Evolutionary conservation across 441 rosid genomes (phyloP).

Genomic region (Theobroma grandiflorum): DNA sequence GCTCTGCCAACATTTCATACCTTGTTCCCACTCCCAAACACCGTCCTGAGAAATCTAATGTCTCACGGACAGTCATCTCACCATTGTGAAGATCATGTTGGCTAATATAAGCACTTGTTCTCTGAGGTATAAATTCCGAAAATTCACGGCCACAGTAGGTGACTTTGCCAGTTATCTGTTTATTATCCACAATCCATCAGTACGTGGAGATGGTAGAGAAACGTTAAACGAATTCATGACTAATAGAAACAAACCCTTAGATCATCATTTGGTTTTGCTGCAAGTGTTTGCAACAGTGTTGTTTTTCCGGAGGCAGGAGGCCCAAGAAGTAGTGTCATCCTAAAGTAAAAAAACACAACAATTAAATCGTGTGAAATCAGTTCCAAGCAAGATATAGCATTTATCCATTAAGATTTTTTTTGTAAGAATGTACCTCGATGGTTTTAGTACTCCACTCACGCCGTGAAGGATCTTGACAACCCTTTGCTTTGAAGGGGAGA

Average conservation of each 20-base stretch:
- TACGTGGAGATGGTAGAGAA: not conserved
- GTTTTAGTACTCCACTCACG: conserved; percentile 70
- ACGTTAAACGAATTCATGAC: not conserved
- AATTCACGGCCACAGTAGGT: conserved; percentile 87
- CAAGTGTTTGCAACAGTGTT: conserved; percentile 73
- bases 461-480: conserved; percentile 63
- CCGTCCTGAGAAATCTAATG: conserved; percentile 82
- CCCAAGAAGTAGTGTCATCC: conserved; percentile 85
- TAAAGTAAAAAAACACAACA: conserved; percentile 23
- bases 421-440: conserved; percentile 52
- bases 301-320: conserved; percentile 92
- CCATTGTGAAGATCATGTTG: conserved; percentile 88
- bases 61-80: conserved; percentile 91
- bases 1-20: conserved; percentile 68
- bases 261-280: conserved; percentile 67
- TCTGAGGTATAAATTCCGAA: conserved; percentile 78
- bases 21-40: conserved; percentile 90
- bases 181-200: not conserved
- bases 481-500: conserved; percentile 69
- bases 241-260: conserved; percentile 49
- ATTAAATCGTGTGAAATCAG: not conserved
- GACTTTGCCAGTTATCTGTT: conserved; percentile 69
- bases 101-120: conserved; percentile 91
- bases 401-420: conserved; percentile 18
- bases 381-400: not conserved